Evolutionary conservation across 2,329 filamentous ascomycete species (phyloP), one percentile per base, ranked within the genome.

Genomic region (Pseudogymnoascus sp.): DNA sequence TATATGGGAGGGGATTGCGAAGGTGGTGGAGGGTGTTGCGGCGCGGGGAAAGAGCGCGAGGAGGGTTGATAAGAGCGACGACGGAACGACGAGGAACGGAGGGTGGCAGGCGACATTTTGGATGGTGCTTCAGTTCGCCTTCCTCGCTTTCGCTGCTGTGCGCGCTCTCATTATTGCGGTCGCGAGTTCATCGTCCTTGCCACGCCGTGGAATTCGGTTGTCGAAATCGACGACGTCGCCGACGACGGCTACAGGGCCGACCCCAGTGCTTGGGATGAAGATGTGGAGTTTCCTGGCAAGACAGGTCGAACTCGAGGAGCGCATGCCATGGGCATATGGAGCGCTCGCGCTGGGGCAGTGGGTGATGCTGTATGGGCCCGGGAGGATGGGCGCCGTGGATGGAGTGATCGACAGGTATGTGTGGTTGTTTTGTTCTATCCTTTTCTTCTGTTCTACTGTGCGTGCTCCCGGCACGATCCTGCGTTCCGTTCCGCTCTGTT

Each of bases 321-420:
- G 91, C 75, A 96, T 96, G 91, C 93, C 93, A 66, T 97, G 93
- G 93, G 82, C 96, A 63, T 82, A 81, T 72, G 91, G 91, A 72
- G 78, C 84, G 68, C 74, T 94, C 64, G 89, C 89, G 63, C 83
- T 96, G 75, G 74, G 88, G 68, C 91, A 94, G 76, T 87, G 89
- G 80, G 81, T 85, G 68, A 81, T 86, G 70, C 76, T 93, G 71
- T 79, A 81, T 70, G 91, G 92, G 23, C 90, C 90, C 67, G 90
- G 91, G 70, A 83, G 77, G 76, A 75, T 96, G 67, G 91, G 89
- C 72, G 82, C 83, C 70, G 84, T 88, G 29, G 83, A 95, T 74
- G 87, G 91, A 66, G 81, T 86, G 74, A 78, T 97, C 76, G 93
- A 97, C 80, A 95, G 91, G 93, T 97, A 86, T 88, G 91, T 82